Evolutionary conservation across 306 rosid species (phyloP).

Genomic region (Purshia tridentata): DNA sequence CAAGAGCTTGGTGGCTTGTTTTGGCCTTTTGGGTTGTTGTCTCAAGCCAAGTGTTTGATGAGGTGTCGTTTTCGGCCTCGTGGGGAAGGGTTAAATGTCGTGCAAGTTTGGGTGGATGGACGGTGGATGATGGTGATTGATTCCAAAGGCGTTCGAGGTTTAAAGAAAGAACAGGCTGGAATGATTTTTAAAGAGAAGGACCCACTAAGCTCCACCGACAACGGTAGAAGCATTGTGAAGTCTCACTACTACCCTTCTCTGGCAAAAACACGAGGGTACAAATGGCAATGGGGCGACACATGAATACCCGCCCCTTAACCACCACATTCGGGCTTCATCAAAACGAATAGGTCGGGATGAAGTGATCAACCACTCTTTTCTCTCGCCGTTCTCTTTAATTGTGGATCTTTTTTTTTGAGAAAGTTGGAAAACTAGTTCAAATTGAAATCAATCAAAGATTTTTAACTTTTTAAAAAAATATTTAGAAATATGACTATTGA

Average conservation of each 20-base stretch:
- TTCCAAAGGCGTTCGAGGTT: constrained; percentile 11
- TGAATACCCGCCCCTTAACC: not conserved
- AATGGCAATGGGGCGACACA: not conserved
- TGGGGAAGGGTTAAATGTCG: constrained; percentile 14
- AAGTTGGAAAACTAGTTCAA: no score
- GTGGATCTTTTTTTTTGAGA: no score
- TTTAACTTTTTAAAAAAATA: no score
- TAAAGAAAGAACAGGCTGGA: constrained; percentile 45
- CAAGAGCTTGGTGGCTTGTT: not conserved
- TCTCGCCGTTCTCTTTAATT: no score
- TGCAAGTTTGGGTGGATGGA: constrained; percentile 13
- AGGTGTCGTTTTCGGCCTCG: constrained; percentile 30
- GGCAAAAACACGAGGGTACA: not conserved
- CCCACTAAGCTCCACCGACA: constrained; percentile 38
- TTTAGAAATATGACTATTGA: no score
- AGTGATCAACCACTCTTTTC: no score
- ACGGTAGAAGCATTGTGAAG: not conserved
- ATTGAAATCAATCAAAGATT: no score
- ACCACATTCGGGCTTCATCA: no score
- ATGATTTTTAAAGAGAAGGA: not conserved
- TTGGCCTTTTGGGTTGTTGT: not conserved
- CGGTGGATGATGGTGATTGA: constrained; percentile 14
- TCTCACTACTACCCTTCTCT: not conserved
- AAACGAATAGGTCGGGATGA: no score
- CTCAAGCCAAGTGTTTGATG: constrained; percentile 17